Percentiles rank a stretch among this genome's conserved stretches.
These are phyloP conservation scores for Fusarium duplospermum DNA, from an alignment of 2,329 filamentous ascomycete species.

Conservation along the genomic window DNA sequence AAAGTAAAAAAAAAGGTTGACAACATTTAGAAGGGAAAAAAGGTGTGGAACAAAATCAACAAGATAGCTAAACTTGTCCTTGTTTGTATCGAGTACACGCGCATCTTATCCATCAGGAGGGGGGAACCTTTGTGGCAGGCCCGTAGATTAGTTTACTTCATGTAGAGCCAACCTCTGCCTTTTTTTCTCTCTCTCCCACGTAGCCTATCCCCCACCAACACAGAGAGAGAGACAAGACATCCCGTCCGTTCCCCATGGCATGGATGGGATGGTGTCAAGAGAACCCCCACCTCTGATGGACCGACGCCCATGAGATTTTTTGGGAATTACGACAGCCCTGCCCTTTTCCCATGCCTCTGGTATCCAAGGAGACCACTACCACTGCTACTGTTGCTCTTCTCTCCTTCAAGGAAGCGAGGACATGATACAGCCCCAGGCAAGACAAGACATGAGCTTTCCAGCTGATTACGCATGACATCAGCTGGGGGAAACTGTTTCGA, in stretches of 20 bases:
- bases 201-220: neutral
- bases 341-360: neutral
- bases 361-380: neutral
- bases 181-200: neutral
- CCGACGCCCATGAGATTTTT: neutral
- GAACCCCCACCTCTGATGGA: slow-evolving; percentile 1
- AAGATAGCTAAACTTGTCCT: neutral
- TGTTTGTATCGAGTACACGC: neutral
- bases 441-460: neutral
- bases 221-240: neutral
- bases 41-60: neutral
- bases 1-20: neutral
- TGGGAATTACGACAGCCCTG: neutral
- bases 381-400: neutral
- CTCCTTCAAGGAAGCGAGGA: neutral
- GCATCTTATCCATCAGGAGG: neutral
- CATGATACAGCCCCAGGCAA: neutral
- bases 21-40: neutral
- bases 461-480: neutral
- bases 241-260: neutral
- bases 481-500: neutral
- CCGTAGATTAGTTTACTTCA: neutral
- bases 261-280: neutral
- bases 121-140: neutral
- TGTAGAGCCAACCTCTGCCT: neutral